A percentile compares a stretch with the other conserved stretches of the same genome.
Evolutionary conservation across 495 filamentous ascomycete genomes (phyloP).

Genomic region (Cercophora samala): DNA sequence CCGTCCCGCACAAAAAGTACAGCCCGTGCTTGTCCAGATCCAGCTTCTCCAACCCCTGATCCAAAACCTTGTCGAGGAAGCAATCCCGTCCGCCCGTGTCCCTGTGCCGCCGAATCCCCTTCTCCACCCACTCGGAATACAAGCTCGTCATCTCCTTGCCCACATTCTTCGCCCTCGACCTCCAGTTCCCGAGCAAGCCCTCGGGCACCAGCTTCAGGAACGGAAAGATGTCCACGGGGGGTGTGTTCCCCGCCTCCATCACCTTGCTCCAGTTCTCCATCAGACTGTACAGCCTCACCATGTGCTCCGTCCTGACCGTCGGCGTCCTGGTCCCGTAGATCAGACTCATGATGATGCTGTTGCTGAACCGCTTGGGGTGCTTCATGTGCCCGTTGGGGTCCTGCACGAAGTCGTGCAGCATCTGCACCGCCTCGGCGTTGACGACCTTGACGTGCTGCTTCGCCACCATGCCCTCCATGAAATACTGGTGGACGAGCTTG

Average conservation of each 20-base stretch:
- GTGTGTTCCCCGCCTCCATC: slow-evolving; percentile 49
- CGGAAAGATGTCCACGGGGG: slow-evolving; percentile 50
- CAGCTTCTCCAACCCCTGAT: slow-evolving; percentile 39
- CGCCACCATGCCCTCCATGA: slow-evolving; percentile 39
- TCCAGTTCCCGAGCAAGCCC: slow-evolving; percentile 41
- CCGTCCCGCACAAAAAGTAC: slow-evolving; percentile 37
- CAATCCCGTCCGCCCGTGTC: slow-evolving; percentile 19
- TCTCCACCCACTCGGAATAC: slow-evolving; percentile 32
- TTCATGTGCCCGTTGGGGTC: slow-evolving; percentile 42
- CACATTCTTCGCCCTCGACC: slow-evolving; percentile 34
- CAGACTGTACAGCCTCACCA: slow-evolving; percentile 43
- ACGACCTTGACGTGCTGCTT: slow-evolving; percentile 44
- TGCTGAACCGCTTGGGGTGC: slow-evolving; percentile 47
- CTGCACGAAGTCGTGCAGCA: slow-evolving; percentile 41
- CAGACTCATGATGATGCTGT: slow-evolving; percentile 44
- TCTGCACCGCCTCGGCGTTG: slow-evolving; percentile 47
- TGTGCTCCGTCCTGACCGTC: slow-evolving; percentile 22
- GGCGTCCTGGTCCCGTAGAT: slow-evolving; percentile 46
- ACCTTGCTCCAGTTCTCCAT: slow-evolving; percentile 50
- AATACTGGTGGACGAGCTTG: slow-evolving; percentile 43
- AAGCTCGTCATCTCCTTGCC: slow-evolving; percentile 41
- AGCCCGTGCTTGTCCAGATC: slow-evolving; percentile 38
- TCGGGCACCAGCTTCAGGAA: slow-evolving; percentile 45
- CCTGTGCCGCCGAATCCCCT: slow-evolving; percentile 22
- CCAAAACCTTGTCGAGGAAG: slow-evolving; percentile 48